phyloP scores from a whole-genome alignment of 2,329 filamentous ascomycete species.

The Fusarium begoniae region DNA sequence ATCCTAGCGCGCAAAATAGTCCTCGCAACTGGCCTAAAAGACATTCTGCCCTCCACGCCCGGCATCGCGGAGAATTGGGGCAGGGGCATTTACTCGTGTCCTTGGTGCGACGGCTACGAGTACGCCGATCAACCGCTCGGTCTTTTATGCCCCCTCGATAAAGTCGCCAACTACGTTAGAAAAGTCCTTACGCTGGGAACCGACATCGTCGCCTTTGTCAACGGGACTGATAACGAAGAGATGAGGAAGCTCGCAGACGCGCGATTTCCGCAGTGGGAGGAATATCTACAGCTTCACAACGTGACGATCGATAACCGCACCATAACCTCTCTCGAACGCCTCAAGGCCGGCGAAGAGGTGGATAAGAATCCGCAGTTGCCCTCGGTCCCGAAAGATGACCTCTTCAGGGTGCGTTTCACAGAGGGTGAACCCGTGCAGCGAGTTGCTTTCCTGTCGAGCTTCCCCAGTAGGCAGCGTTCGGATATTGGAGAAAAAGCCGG shows the following conservation, averaged over 20 bases:
- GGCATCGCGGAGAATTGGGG: constrained; percentile 66
- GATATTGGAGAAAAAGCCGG: constrained; percentile 57
- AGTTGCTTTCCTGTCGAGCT: constrained; percentile 62
- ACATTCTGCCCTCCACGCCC: constrained; percentile 64
- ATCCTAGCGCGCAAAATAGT: constrained; percentile 60
- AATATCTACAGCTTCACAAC: constrained; percentile 59
- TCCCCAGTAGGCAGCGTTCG: constrained; percentile 58
- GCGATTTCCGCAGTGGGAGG: constrained; percentile 57
- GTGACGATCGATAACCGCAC: constrained; percentile 65
- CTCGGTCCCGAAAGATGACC: constrained; percentile 59
- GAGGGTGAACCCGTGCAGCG: constrained; percentile 57
- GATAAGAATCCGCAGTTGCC: constrained; percentile 54
- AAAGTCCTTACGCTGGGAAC: constrained; percentile 65
- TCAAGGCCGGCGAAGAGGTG: constrained; percentile 51
- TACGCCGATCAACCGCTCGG: constrained; percentile 67
- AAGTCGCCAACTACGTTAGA: constrained; percentile 56
- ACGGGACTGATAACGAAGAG: constrained; percentile 64
- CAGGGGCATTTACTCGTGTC: constrained; percentile 70
- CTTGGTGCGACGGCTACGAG: constrained; percentile 72
- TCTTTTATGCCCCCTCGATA: constrained; percentile 57
- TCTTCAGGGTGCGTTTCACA: constrained; percentile 63
- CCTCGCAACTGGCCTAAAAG: constrained; percentile 65
- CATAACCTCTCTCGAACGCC: constrained; percentile 58
- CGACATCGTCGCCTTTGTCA: constrained; percentile 66
- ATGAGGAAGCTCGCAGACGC: constrained; percentile 50